A percentile compares a stretch with the other conserved stretches of the same genome.
Conservation (phyloP, 257 asterid genomes). For the Solanum neorickii region DNA sequence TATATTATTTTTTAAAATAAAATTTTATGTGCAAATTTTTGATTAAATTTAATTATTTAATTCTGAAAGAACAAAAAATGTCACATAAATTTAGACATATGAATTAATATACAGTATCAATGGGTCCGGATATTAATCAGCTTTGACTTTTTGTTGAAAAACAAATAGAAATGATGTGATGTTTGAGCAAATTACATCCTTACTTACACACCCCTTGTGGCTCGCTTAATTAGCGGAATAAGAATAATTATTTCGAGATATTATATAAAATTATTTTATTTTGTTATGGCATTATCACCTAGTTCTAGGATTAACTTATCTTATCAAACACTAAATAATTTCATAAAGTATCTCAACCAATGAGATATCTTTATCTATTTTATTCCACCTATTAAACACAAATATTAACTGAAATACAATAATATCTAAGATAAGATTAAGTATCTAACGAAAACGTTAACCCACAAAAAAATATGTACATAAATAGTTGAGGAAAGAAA, state of each 20-base stretch:
- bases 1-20: too few relatives aligned
- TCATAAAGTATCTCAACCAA: neutral
- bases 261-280: too few relatives aligned
- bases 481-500: neutral
- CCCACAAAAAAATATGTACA: neutral
- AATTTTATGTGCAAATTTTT: too few relatives aligned
- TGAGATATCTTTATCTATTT: neutral
- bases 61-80: accelerated
- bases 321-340: too few relatives aligned
- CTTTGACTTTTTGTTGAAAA: neutral
- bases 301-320: neutral
- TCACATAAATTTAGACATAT: neutral
- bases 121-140: neutral
- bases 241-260: too few relatives aligned
- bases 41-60: accelerated
- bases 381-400: neutral
- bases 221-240: neutral
- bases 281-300: neutral
- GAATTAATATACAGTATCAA: neutral
- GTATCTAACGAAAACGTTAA: neutral
- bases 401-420: too few relatives aligned
- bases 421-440: neutral
- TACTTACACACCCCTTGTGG: neutral
- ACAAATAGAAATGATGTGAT: neutral
- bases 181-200: neutral